Conservation (phyloP, 306 rosid species). For the Castanospermum australe region DNA sequence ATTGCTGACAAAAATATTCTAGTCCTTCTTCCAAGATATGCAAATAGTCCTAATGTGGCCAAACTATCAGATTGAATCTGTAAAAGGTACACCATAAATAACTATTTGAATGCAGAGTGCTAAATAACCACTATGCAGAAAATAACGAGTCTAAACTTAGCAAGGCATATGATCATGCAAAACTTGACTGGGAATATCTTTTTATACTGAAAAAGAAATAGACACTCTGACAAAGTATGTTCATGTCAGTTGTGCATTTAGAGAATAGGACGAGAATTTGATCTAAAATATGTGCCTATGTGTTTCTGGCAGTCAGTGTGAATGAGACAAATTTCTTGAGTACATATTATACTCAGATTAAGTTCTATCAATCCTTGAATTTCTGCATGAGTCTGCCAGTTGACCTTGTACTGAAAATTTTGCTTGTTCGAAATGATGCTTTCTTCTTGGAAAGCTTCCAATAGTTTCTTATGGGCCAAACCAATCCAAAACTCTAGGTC, state of each 20-base stretch:
- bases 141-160: neutral
- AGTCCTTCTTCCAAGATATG: constrained; percentile 71
- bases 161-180: constrained; percentile 5
- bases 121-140: neutral
- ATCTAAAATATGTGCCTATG: neutral
- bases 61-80: constrained; percentile 57
- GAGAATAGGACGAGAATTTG: neutral
- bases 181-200: neutral
- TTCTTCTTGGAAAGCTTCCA: constrained; percentile 48
- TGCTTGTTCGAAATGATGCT: constrained; percentile 31
- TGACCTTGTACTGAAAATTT: constrained; percentile 52
- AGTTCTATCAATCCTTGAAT: neutral
- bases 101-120: neutral
- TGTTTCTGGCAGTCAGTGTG: neutral
- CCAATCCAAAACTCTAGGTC: constrained; percentile 74
- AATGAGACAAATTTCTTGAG: neutral
- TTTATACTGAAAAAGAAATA: neutral
- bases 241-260: neutral
- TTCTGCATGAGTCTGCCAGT: constrained; percentile 25
- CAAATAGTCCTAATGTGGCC: constrained; percentile 64
- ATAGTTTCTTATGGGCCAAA: constrained; percentile 61
- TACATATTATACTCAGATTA: neutral
- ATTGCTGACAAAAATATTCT: constrained; percentile 60
- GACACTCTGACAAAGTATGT: neutral
- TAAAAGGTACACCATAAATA: constrained; percentile 25